Evolutionary conservation across 805 yeast genomes (phyloP).

Genomic region (Metschnikowia amazonensis): DNA sequence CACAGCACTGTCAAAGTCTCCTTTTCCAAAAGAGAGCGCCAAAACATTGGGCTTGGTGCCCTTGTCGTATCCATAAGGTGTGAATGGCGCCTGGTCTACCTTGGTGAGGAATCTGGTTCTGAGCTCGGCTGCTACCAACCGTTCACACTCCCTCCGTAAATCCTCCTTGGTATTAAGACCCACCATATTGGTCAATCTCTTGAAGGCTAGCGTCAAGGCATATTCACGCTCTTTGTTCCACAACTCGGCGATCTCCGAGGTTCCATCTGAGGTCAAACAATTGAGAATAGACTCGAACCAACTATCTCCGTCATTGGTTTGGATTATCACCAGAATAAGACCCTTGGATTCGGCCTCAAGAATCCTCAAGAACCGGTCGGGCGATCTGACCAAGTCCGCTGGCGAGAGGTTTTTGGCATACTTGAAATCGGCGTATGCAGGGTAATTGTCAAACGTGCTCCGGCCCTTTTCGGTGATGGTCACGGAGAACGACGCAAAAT

Average conservation of each 20-base stretch:
- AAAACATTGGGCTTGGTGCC: conserved; percentile 86
- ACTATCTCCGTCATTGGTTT: conserved; percentile 40
- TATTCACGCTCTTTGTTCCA: conserved; percentile 79
- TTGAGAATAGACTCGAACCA: conserved; percentile 43
- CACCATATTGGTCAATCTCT: conserved; percentile 61
- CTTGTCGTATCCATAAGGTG: conserved; percentile 69
- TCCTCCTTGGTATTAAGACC: conserved; percentile 79
- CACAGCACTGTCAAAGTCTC: conserved; percentile 79
- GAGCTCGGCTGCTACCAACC: conserved; percentile 62
- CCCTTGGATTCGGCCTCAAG: conserved; percentile 84
- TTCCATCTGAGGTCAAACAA: conserved; percentile 70
- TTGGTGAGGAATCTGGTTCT: conserved; percentile 65
- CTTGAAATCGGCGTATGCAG: conserved; percentile 84
- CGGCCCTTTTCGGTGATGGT: conserved; percentile 71
- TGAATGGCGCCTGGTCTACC: conserved; percentile 90
- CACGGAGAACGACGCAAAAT: conserved; percentile 66
- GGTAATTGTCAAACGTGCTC: conserved; percentile 69
- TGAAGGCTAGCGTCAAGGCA: conserved; percentile 64
- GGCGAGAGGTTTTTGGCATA: conserved; percentile 82
- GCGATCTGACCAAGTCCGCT: conserved; percentile 65
- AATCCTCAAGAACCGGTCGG: conserved; percentile 86
- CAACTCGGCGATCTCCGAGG: conserved; percentile 65
- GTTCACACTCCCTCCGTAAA: conserved; percentile 70
- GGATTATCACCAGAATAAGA: conserved; percentile 61
- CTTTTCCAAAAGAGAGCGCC: conserved; percentile 82